These are phyloP conservation scores for Hortiboletus flavorubellus DNA, from an alignment of 768 basidiomycete species.

Conservation along the genomic window DNA sequence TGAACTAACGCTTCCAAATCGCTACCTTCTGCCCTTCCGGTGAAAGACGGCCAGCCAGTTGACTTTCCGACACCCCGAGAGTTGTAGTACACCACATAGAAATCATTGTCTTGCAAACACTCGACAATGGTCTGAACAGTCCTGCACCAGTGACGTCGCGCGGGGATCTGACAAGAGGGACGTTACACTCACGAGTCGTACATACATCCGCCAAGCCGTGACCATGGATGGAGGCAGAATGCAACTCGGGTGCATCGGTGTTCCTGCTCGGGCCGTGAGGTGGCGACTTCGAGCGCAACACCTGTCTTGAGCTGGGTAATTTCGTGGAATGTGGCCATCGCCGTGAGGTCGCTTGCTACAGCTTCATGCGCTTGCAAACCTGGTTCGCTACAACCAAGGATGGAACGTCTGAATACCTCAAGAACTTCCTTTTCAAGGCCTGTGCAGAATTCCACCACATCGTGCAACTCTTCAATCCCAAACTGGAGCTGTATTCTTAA, in stretches of 20 bases:
- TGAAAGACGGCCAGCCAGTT: constrained; percentile 69
- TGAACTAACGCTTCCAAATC: constrained; percentile 64
- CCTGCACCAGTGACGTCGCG: constrained; percentile 4
- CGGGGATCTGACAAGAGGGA: background rate
- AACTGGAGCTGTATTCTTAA: no score
- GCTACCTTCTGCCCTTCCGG: constrained; percentile 64
- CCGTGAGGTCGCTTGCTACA: background rate
- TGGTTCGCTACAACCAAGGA: background rate
- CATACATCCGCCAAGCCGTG: constrained; percentile 78
- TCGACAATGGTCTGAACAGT: constrained; percentile 44
- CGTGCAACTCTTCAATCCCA: no score
- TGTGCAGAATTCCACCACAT: no score
- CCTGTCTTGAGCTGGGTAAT: constrained; percentile 34
- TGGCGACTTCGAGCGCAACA: constrained; percentile 42
- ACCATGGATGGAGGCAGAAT: constrained; percentile 81
- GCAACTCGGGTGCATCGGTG: constrained; percentile 44
- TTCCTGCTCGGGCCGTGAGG: constrained; percentile 27
- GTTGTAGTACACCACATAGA: constrained; percentile 69
- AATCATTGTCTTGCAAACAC: constrained; percentile 43
- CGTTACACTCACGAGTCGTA: constrained; percentile 61
- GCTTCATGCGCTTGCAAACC: background rate
- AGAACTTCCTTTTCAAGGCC: constrained; percentile 8
- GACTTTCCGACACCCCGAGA: constrained; percentile 76
- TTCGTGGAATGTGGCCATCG: constrained; percentile 8
- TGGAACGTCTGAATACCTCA: background rate